A percentile compares a stretch with the other conserved stretches of the same genome.
Evolutionary conservation across 805 yeast species (phyloP).

Genomic region (Kodamaea kakaduensis): DNA sequence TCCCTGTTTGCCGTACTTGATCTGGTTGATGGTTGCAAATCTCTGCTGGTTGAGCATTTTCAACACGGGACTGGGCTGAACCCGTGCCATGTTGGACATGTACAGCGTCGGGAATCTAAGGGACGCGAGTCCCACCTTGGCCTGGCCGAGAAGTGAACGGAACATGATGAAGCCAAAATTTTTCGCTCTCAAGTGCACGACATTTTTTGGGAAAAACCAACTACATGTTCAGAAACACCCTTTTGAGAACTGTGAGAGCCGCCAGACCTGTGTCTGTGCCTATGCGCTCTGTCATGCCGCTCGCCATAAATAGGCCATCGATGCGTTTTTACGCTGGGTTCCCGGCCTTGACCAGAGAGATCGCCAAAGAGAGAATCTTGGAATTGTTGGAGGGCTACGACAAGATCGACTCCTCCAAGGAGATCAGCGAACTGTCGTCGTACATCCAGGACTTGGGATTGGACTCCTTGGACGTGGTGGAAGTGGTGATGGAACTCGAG

Average conservation of each 20-base stretch:
- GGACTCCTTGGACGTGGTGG: conserved; percentile 46
- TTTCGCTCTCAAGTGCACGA: too few species aligned
- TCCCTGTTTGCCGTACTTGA: conserved; percentile 58
- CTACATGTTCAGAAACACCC: conserved; percentile 34
- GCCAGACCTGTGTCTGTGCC: conserved; percentile 13
- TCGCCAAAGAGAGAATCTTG: conserved; percentile 56
- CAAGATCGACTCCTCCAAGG: conserved; percentile 42
- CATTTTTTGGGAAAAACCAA: too few species aligned
- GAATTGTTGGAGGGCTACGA: conserved; percentile 65
- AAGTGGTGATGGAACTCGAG: conserved; percentile 45
- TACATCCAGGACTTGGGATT: conserved; percentile 42
- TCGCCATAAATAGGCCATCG: conserved; percentile 5
- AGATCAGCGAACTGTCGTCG: conserved; percentile 33
- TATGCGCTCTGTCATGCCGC: neutral
- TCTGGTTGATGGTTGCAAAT: conserved; percentile 74
- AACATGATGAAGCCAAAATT: too few species aligned
- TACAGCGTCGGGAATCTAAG: conserved; percentile 9
- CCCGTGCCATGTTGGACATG: conserved; percentile 14
- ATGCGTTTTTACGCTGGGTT: conserved; percentile 49
- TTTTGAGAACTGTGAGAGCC: conserved; percentile 25
- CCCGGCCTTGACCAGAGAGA: conserved; percentile 59
- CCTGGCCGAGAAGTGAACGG: conserved; percentile 15
- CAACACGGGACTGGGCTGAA: conserved; percentile 12
- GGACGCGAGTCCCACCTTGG: neutral
- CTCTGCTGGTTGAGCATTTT: conserved; percentile 34